These are phyloP conservation scores for Solanum paucissectum DNA, from an alignment of 257 asterid genomes.

Conservation along the genomic window DNA sequence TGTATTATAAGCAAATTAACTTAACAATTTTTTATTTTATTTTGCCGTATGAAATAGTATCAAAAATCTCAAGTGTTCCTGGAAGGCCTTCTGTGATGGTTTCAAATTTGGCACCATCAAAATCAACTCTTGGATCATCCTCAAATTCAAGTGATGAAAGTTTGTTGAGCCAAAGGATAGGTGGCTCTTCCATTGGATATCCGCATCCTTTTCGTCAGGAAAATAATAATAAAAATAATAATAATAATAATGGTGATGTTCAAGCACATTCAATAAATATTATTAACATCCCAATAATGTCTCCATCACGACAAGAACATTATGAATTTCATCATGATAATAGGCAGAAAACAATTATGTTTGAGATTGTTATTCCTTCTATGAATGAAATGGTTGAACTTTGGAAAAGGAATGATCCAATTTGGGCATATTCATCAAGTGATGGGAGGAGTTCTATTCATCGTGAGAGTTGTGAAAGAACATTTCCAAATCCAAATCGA, in stretches of 20 bases:
- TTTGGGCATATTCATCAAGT: constrained; percentile 34
- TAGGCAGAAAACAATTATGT: constrained; percentile 19
- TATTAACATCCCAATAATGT: neutral
- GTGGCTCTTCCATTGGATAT: neutral
- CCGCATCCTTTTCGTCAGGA: neutral
- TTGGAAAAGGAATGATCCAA: constrained; percentile 36
- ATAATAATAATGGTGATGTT: neutral
- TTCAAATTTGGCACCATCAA: neutral
- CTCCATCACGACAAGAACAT: neutral
- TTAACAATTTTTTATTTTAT: neutral
- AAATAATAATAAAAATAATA: neutral
- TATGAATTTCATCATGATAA: constrained; percentile 4
- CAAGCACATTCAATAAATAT: neutral
- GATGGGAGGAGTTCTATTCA: constrained; percentile 40
- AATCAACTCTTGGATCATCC: neutral
- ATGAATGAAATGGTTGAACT: constrained; percentile 49
- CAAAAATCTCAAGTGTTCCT: constrained; percentile 16
- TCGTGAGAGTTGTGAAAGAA: constrained; percentile 36
- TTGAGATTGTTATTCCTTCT: constrained; percentile 31
- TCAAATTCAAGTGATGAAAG: neutral
- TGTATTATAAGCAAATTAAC: neutral
- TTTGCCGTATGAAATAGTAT: constrained; percentile 24
- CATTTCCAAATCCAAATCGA: constrained; percentile 26
- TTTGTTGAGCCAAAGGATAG: constrained; percentile 9
- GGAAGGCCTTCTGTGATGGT: constrained; percentile 10